Evolutionary conservation across 805 yeast genomes (phyloP), one percentile per base, ranked within the genome.

Genomic region (Yamadazyma endophytica): DNA sequence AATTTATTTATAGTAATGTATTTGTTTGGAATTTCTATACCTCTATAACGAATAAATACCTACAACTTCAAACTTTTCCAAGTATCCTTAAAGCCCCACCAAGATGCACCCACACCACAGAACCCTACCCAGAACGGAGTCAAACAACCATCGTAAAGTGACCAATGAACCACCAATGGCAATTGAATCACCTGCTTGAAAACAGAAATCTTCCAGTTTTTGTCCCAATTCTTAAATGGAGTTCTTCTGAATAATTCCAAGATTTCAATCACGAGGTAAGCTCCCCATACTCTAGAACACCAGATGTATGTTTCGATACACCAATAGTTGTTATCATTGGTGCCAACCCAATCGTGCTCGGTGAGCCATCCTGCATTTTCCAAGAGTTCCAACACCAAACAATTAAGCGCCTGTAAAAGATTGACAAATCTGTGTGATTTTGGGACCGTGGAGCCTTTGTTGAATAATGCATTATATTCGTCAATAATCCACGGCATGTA

Each of bases 71-170:
- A 42, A n/a, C 68, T 50, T 21, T 42, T 33, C 64, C 66, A 55
- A 39, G 56, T 44, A 31, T 54, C 56, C 37, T 43, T 53, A 35
- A 65, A 65, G 5, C 54, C 60, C 53, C 58, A 63, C 64, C 64
- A 65, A 6, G 70, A 63, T 12, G 70, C 70, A 9, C 69, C 65
- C 26, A 56, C 43, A 9, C 70, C 70, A 40, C 65, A 65, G n/a
- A 65, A 37, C 1, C 70, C 72, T 6, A 65, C 72, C 72, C 72
- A 65, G 50, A 65, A 65, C 13, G 72, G 70, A 17, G 57, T 40
- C 41, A 65, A 58, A 39, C 70, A 65, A 3, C 70, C 72, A 4
- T 62, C 64, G 38, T 60, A 54, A 33, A 65, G 52, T 4, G 68
- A 58, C 72, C 72, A 65, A 42, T 65, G 70, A 13, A 61, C 41